These are phyloP conservation scores for Colletotrichum cereale DNA, from an alignment of 2,329 filamentous ascomycete species.

Conservation along the genomic window DNA sequence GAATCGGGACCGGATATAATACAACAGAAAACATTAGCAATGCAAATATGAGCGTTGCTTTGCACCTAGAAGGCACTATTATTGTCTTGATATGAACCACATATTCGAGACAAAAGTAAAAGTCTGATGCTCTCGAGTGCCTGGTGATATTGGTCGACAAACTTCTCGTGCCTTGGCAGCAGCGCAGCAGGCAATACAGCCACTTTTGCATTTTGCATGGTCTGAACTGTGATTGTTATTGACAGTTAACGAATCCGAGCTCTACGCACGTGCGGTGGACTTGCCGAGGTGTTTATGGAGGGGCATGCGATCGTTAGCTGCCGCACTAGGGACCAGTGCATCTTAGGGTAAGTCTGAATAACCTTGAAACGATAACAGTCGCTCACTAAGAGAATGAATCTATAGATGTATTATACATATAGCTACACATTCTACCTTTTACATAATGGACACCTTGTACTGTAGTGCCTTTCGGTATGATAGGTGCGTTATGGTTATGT, in stretches of 20 bases:
- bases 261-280: neutral
- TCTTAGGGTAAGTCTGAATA: neutral
- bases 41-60: too few relatives aligned
- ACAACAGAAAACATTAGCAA: neutral
- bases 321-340: neutral
- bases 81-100: neutral
- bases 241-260: too few relatives aligned
- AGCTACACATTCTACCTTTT: neutral
- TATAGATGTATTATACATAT: neutral
- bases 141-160: too few relatives aligned
- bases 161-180: neutral
- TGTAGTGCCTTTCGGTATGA: neutral
- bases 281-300: neutral
- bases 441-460: neutral
- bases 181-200: neutral
- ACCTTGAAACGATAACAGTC: neutral
- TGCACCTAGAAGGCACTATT: too few relatives aligned
- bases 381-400: too few relatives aligned
- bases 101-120: neutral
- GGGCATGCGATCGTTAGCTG: neutral
- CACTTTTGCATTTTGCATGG: neutral
- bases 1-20: neutral
- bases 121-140: neutral
- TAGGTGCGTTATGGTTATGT: neutral
- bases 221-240: neutral